A percentile compares a stretch with the other conserved stretches of the same genome.
phyloP scores from a whole-genome alignment of 2,329 filamentous ascomycete genomes.

The Hypoxylon sp. region DNA sequence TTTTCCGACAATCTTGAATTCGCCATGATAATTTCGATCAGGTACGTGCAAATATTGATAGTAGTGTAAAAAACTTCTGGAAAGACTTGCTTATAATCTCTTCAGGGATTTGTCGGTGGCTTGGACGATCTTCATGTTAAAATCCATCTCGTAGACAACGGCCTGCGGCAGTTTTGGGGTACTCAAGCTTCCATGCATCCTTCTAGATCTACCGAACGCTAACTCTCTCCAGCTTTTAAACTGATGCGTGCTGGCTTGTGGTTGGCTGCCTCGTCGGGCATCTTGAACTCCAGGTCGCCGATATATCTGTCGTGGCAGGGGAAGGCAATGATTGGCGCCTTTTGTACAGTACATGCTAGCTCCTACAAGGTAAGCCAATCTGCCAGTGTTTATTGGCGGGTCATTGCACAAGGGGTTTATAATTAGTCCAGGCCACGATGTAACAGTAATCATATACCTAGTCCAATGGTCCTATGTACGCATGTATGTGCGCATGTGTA shows the following conservation, averaged over 20 bases:
- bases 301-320: slow-evolving; percentile 20
- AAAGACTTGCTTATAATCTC: background rate
- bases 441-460: slow-evolving; percentile 7
- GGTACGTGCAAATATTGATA: background rate
- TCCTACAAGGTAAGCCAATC: slow-evolving; percentile 19
- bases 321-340: slow-evolving; percentile 30
- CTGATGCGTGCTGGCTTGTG: slow-evolving; percentile 16
- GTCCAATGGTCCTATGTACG: slow-evolving; percentile 3
- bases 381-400: slow-evolving; percentile 33
- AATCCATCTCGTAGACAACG: slow-evolving; percentile 15
- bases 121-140: slow-evolving; percentile 33
- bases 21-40: slow-evolving; percentile 15
- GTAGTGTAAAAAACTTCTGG: slow-evolving; percentile 1
- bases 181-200: slow-evolving; percentile 38
- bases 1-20: slow-evolving; percentile 31
- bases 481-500: slow-evolving; percentile 6
- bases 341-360: slow-evolving; percentile 16
- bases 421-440: slow-evolving; percentile 18
- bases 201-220: slow-evolving; percentile 39
- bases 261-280: slow-evolving; percentile 42
- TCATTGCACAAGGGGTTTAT: slow-evolving; percentile 35
- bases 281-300: slow-evolving; percentile 39
- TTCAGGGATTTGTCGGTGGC: slow-evolving; percentile 19
- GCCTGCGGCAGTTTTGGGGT: slow-evolving; percentile 27
- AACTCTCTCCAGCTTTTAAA: slow-evolving; percentile 15